A percentile compares a stretch with the other conserved stretches of the same genome.
Conservation (phyloP, 1,139 yeast genomes). For the Pneumocystis sp. region DNA sequence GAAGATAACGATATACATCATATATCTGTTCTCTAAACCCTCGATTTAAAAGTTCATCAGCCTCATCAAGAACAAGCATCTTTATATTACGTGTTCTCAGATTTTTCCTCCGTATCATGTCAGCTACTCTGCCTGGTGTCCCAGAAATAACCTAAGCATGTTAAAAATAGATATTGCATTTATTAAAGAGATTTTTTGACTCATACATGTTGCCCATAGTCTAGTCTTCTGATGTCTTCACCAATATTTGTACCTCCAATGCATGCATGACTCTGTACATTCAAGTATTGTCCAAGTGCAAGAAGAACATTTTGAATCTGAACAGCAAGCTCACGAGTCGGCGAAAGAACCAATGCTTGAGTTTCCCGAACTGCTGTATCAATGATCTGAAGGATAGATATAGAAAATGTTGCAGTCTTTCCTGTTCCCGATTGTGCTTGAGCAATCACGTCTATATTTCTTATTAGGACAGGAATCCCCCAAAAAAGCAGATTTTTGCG, state of each 20-base stretch:
- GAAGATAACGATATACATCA: slow-evolving; percentile 88
- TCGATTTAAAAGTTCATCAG: slow-evolving; percentile 94
- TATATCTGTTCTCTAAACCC: slow-evolving; percentile 97
- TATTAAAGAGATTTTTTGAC: neutral
- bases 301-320: slow-evolving; percentile 95
- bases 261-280: slow-evolving; percentile 91
- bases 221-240: slow-evolving; percentile 86
- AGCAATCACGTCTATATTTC: slow-evolving; percentile 68
- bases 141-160: slow-evolving; percentile 54
- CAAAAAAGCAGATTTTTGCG: neutral
- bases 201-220: slow-evolving; percentile 65
- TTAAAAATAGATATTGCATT: neutral
- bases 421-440: slow-evolving; percentile 99
- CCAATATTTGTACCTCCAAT: slow-evolving; percentile 93
- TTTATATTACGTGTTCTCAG: slow-evolving; percentile 79
- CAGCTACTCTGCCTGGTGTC: slow-evolving; percentile 98
- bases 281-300: slow-evolving; percentile 86
- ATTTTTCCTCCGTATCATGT: slow-evolving; percentile 90
- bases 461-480: neutral
- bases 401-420: slow-evolving; percentile 98
- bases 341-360: slow-evolving; percentile 90
- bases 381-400: slow-evolving; percentile 72
- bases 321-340: slow-evolving; percentile 96
- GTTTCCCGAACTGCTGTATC: slow-evolving; percentile 38
- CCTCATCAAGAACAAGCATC: slow-evolving; percentile 98